A percentile compares a stretch with the other conserved stretches of the same genome.
These are phyloP conservation scores for Aureobasidium vineae DNA, from an alignment of 2,329 filamentous ascomycete species.

Conservation along the genomic window DNA sequence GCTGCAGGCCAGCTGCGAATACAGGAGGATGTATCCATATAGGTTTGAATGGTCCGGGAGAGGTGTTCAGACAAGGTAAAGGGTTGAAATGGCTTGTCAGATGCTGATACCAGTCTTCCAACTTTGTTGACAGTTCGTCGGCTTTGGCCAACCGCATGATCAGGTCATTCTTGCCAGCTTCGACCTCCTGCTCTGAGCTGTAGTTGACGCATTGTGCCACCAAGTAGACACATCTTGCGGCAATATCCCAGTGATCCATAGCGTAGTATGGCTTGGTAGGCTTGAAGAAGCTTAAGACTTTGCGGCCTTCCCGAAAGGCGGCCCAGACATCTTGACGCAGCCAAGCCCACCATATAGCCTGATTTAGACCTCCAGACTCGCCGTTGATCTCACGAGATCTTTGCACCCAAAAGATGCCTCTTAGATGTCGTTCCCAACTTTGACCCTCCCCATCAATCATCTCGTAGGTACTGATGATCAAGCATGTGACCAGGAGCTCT, in stretches of 20 bases:
- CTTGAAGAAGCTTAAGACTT: constrained; percentile 57
- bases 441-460: constrained; percentile 58
- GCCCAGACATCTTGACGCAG: constrained; percentile 62
- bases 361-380: constrained; percentile 54
- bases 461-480: constrained; percentile 62
- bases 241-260: constrained; percentile 53
- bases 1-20: constrained; percentile 49
- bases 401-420: constrained; percentile 63
- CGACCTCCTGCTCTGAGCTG: constrained; percentile 49
- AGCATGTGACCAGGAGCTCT: constrained; percentile 57
- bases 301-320: constrained; percentile 56
- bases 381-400: constrained; percentile 59
- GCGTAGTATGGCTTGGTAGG: constrained; percentile 49
- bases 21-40: constrained; percentile 52
- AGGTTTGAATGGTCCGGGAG: constrained; percentile 41
- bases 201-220: constrained; percentile 57
- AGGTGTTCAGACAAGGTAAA: constrained; percentile 36
- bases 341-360: constrained; percentile 63
- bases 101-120: constrained; percentile 50
- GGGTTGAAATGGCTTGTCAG: constrained; percentile 45
- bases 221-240: constrained; percentile 53
- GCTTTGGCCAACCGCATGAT: constrained; percentile 46
- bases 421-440: constrained; percentile 59
- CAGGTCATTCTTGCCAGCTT: constrained; percentile 43
- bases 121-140: constrained; percentile 45